Conservation (phyloP, 2,329 filamentous ascomycete species). For the Ustulina deusta region DNA sequence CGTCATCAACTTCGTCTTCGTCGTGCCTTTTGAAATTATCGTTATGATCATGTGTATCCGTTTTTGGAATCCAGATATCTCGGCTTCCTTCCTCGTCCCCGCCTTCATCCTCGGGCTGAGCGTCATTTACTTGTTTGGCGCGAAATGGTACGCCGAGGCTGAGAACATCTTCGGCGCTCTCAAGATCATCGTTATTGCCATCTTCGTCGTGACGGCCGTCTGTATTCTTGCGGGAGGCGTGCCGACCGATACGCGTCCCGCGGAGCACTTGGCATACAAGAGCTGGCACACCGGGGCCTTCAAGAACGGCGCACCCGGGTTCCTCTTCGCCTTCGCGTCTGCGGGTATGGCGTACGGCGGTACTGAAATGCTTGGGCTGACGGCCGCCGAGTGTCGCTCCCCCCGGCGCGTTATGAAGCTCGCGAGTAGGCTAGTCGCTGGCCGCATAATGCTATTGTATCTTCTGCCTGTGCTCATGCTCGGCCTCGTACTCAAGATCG, state of each 20-base stretch:
- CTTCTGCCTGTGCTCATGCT: slow-evolving; percentile 54
- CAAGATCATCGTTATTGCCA: slow-evolving; percentile 64
- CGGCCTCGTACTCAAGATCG: slow-evolving; percentile 51
- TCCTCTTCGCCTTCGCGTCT: slow-evolving; percentile 59
- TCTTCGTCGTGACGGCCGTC: slow-evolving; percentile 69
- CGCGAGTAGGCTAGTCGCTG: slow-evolving; percentile 56
- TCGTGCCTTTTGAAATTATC: slow-evolving; percentile 55
- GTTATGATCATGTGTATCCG: slow-evolving; percentile 50
- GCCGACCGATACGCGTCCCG: slow-evolving; percentile 57
- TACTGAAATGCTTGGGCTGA: slow-evolving; percentile 60
- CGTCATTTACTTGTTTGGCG: slow-evolving; percentile 60
- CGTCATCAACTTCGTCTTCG: slow-evolving; percentile 53
- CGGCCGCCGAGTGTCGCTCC: slow-evolving; percentile 57
- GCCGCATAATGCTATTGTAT: slow-evolving; percentile 56
- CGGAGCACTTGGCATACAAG: slow-evolving; percentile 59
- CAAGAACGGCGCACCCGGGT: slow-evolving; percentile 56
- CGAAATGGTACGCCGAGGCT: slow-evolving; percentile 60
- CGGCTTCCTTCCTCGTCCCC: slow-evolving; percentile 51
- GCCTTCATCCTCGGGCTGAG: slow-evolving; percentile 56
- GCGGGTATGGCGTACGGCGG: slow-evolving; percentile 60
- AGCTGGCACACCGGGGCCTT: slow-evolving; percentile 64
- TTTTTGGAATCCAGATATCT: slow-evolving; percentile 48
- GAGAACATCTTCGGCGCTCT: slow-evolving; percentile 66
- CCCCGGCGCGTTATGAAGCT: slow-evolving; percentile 54
- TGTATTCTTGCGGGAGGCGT: slow-evolving; percentile 64